Conservation (phyloP, 1,284 basidiomycete species). For the Polyporus tsugae region DNA sequence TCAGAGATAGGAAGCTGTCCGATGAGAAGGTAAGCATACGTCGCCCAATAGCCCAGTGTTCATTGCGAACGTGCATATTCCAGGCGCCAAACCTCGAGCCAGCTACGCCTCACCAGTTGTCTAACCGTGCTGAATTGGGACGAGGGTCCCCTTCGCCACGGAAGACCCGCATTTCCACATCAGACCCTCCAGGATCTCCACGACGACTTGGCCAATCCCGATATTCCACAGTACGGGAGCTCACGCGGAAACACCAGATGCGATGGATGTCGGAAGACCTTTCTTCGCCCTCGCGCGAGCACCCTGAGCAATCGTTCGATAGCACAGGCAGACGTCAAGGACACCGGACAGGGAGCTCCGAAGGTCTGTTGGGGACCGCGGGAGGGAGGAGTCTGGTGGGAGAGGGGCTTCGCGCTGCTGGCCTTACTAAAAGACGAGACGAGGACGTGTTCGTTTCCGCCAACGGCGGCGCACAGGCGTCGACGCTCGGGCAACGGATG, state of each 20-base stretch:
- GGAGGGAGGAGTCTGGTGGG: constrained; percentile 65
- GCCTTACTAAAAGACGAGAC: constrained; percentile 55
- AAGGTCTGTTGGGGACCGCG: constrained; percentile 57
- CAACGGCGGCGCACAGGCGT: constrained; percentile 23
- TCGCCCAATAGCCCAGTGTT: constrained; percentile 9
- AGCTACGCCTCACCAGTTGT: constrained; percentile 35
- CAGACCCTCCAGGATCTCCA: constrained; percentile 36
- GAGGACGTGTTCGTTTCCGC: constrained; percentile 50
- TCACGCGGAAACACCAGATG: constrained; percentile 56
- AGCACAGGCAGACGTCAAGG: constrained; percentile 50
- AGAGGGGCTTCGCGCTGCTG: constrained; percentile 77
- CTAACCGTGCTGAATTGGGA: constrained; percentile 26
- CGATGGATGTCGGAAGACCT: constrained; percentile 56
- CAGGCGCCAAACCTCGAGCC: constrained; percentile 32
- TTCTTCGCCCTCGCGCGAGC: constrained; percentile 39
- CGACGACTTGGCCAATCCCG: constrained; percentile 45
- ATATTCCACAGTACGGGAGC: constrained; percentile 55
- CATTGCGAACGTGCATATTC: constrained; percentile 14
- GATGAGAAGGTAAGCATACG: constrained; percentile 53
- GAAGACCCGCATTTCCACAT: constrained; percentile 37
- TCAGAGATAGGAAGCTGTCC: constrained; percentile 51
- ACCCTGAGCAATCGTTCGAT: constrained; percentile 41
- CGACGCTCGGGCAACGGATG: constrained; percentile 30
- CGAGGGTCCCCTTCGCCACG: constrained; percentile 38
- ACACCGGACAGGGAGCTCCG: constrained; percentile 69